Conservation (phyloP, 1,284 basidiomycete species). For the Ustilago lituana region DNA sequence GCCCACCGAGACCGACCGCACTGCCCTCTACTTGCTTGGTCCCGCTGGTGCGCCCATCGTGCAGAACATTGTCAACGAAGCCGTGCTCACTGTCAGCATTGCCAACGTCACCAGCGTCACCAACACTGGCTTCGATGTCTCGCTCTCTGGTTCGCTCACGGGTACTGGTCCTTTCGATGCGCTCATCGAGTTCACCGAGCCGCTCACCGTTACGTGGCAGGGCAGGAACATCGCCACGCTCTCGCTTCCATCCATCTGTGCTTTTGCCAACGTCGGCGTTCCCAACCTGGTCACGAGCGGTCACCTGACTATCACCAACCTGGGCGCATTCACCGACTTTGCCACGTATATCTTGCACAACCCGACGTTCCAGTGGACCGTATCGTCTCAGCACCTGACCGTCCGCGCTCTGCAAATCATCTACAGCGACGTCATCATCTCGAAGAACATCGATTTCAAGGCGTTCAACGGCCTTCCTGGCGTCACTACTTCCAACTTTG, state of each 20-base stretch:
- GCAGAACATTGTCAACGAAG: constrained; percentile 75
- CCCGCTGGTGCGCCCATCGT: constrained; percentile 73
- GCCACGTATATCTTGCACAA: constrained; percentile 77
- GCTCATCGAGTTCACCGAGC: constrained; percentile 68
- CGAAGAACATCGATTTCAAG: constrained; percentile 75
- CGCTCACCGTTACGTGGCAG: constrained; percentile 74
- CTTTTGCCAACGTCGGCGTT: constrained; percentile 75
- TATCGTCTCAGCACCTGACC: constrained; percentile 74
- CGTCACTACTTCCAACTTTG: constrained; percentile 75
- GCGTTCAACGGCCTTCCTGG: constrained; percentile 77
- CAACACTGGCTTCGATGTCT: constrained; percentile 66
- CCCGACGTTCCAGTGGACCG: constrained; percentile 76
- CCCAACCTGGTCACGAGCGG: constrained; percentile 73
- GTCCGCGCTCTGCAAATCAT: constrained; percentile 77
- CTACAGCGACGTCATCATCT: constrained; percentile 76
- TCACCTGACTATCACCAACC: constrained; percentile 64
- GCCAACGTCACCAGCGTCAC: constrained; percentile 75
- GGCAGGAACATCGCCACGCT: constrained; percentile 77
- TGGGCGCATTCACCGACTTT: constrained; percentile 73
- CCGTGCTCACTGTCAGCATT: constrained; percentile 72
- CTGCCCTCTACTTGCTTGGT: constrained; percentile 76
- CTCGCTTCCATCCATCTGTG: constrained; percentile 76
- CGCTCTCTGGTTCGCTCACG: constrained; percentile 61
- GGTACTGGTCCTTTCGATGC: constrained; percentile 70
- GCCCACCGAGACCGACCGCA: constrained; percentile 75